phyloP scores from a whole-genome alignment of 1,284 basidiomycete genomes.

The Mycena citricolor region DNA sequence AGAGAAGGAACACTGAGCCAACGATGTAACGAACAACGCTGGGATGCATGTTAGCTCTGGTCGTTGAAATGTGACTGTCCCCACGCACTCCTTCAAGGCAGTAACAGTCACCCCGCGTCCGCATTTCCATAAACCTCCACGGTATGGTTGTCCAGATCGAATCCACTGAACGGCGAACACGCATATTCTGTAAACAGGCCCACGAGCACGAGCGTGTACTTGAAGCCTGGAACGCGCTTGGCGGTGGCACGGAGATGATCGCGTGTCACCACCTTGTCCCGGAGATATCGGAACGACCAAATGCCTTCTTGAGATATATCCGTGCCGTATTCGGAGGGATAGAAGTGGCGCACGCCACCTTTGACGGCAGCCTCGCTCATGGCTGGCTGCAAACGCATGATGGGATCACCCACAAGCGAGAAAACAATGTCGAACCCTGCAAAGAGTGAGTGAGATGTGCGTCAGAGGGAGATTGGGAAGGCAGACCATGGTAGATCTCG shows the following conservation, averaged over 20 bases:
- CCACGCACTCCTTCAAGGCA: slow-evolving; percentile 1
- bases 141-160: slow-evolving; percentile 5
- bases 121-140: slow-evolving; percentile 2
- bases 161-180: background rate
- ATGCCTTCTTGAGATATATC: slow-evolving; percentile 2
- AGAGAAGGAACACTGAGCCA: slow-evolving; percentile 5
- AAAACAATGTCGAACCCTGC: slow-evolving; percentile 8
- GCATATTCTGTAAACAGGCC: slow-evolving; percentile 7
- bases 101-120: slow-evolving; percentile 1
- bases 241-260: background rate
- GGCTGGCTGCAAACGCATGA: slow-evolving; percentile 4
- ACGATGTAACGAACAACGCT: slow-evolving; percentile 13
- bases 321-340: slow-evolving; percentile 11
- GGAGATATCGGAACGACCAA: slow-evolving; percentile 8
- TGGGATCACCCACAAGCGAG: slow-evolving; percentile 4
- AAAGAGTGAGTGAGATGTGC: background rate
- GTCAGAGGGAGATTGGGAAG: background rate
- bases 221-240: background rate
- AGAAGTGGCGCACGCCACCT: slow-evolving; percentile 9
- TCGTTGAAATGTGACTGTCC: background rate
- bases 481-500: slow-evolving; percentile 7
- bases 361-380: slow-evolving; percentile 15
- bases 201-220: slow-evolving; percentile 10
- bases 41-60: background rate
- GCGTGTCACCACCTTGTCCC: slow-evolving; percentile 11